Conservation (phyloP, 176 grass and related monocot species). For the Rhynchospora breviuscula region DNA sequence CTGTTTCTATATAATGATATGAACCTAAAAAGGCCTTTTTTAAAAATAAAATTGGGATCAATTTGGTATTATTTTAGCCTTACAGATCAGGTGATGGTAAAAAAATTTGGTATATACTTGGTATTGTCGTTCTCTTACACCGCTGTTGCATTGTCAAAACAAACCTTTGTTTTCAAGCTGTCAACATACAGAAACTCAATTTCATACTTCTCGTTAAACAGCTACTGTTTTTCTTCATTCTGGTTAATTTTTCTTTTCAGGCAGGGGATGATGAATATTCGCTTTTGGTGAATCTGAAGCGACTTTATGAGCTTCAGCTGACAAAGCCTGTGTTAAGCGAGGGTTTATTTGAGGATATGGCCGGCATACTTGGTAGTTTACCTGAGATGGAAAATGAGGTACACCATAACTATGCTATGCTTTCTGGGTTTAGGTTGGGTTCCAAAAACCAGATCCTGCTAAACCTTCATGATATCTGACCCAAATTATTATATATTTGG, state of each 20-base stretch:
- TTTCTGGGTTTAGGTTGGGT: not conserved
- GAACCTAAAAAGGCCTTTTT: not conserved
- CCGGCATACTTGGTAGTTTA: conserved; percentile 60
- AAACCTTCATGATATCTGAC: not conserved
- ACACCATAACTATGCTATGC: not conserved
- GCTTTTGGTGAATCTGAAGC: conserved; percentile 94
- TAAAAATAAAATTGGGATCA: not conserved
- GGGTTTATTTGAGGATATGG: conserved; percentile 83
- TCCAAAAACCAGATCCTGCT: not conserved
- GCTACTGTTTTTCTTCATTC: not conserved
- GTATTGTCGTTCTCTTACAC: not conserved
- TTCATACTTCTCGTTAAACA: not conserved
- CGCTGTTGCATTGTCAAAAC: not conserved
- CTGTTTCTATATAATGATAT: too few relatives aligned
- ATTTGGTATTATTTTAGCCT: not conserved
- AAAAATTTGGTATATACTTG: not conserved
- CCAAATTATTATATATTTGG: not conserved
- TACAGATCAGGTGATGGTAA: not conserved
- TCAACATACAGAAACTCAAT: conserved; percentile 22
- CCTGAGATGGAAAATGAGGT: conserved; percentile 97
- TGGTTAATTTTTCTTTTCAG: conserved; percentile 34
- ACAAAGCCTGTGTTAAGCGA: conserved; percentile 60
- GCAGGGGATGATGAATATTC: conserved; percentile 99
- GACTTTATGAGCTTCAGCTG: conserved; percentile 89
- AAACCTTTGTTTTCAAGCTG: not conserved